Percentiles rank a stretch among this genome's conserved stretches.
These are phyloP conservation scores for Maudiozyma humilis DNA, from an alignment of 1,139 yeast species.

Conservation along the genomic window DNA sequence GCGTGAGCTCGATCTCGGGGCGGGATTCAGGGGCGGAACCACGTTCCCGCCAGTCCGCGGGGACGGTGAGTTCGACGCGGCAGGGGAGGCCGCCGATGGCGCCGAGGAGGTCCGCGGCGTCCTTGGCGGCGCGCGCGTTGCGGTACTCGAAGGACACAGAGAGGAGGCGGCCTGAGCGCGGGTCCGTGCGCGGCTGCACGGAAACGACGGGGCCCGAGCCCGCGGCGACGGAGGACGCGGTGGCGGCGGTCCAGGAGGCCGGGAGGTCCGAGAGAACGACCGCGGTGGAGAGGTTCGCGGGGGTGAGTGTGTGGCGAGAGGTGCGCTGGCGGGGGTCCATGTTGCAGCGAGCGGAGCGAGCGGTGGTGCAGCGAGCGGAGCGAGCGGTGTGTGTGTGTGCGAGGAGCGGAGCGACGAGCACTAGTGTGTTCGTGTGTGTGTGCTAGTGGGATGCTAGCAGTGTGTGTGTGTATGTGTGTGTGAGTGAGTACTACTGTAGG, in stretches of 20 bases:
- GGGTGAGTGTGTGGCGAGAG: conserved; percentile 26
- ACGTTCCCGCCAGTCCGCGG: conserved; percentile 19
- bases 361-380: too few species aligned
- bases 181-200: conserved; percentile 22
- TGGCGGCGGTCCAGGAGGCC: conserved; percentile 25
- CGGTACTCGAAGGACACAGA: conserved; percentile 22
- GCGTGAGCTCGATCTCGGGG: conserved; percentile 19
- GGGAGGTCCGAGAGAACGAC: conserved; percentile 26
- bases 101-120: conserved; percentile 20
- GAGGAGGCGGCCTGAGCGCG: conserved; percentile 26
- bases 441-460: too few species aligned
- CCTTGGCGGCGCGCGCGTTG: conserved; percentile 23
- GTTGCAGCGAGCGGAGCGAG: conserved; percentile 3
- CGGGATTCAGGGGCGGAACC: background rate
- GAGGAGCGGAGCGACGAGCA: too few species aligned
- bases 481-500: too few species aligned
- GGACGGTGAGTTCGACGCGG: conserved; percentile 22
- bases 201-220: conserved; percentile 30
- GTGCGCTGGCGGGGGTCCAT: conserved; percentile 29
- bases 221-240: conserved; percentile 27
- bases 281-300: conserved; percentile 26
- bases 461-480: too few species aligned
- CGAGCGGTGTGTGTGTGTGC: too few species aligned
- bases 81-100: conserved; percentile 25
- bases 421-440: too few species aligned